A percentile compares a stretch with the other conserved stretches of the same genome.
Evolutionary conservation across 1,139 yeast genomes (phyloP).

Genomic region (Lizanozyma gosingica): DNA sequence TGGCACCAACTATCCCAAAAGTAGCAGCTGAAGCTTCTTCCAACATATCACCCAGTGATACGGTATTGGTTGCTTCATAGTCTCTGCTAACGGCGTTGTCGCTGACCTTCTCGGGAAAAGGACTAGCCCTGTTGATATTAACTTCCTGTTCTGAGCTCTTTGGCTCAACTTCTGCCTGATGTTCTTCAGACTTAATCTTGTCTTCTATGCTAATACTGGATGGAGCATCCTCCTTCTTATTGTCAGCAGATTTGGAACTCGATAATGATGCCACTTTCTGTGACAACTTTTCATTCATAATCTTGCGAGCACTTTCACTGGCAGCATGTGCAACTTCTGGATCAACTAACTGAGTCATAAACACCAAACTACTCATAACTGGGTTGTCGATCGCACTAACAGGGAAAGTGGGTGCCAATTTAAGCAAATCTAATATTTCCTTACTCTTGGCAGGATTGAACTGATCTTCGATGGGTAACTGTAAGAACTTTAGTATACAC

Average conservation of each 20-base stretch:
- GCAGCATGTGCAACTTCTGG: conserved; percentile 83
- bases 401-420: conserved; percentile 76
- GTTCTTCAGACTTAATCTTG: conserved; percentile 5
- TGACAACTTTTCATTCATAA: conserved; percentile 41
- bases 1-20: conserved; percentile 65
- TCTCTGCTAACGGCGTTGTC: conserved; percentile 5
- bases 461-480: conserved; percentile 74
- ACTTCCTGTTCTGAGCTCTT: conserved; percentile 7
- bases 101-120: conserved; percentile 3
- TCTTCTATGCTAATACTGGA: no score
- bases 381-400: conserved; percentile 86
- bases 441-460: conserved; percentile 41
- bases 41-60: conserved; percentile 5
- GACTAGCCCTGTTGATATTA: conserved; percentile 4
- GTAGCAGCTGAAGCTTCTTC: conserved; percentile 37
- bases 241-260: conserved; percentile 13
- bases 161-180: conserved; percentile 3
- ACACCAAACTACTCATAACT: conserved; percentile 80
- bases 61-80: conserved; percentile 17
- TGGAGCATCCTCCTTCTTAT: conserved; percentile 10
- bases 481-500: conserved; percentile 71
- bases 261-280: conserved; percentile 24
- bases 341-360: conserved; percentile 79
- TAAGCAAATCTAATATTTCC: conserved; percentile 59
- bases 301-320: conserved; percentile 53